These are phyloP conservation scores for Ascocoryne sarcoides DNA, from an alignment of 2,329 filamentous ascomycete genomes.

Conservation along the genomic window DNA sequence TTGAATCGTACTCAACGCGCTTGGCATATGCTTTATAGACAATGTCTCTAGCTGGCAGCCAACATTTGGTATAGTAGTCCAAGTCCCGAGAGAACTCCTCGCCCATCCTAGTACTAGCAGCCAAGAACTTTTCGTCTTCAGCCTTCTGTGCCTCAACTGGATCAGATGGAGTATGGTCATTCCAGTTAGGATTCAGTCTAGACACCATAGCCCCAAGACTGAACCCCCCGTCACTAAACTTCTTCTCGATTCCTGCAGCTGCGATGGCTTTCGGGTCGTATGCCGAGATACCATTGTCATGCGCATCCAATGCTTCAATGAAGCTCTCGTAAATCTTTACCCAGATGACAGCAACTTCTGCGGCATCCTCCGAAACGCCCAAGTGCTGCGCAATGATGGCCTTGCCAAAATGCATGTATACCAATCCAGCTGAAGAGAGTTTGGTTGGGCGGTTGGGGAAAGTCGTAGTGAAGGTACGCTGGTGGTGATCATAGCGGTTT, in stretches of 20 bases:
- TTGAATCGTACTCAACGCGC: slow-evolving; percentile 57
- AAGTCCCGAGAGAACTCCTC: slow-evolving; percentile 80
- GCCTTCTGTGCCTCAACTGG: slow-evolving; percentile 54
- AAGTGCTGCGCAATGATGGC: slow-evolving; percentile 67
- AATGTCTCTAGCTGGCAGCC: slow-evolving; percentile 78
- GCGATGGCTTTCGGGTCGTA: slow-evolving; percentile 66
- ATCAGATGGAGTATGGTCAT: slow-evolving; percentile 50
- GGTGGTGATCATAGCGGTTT: slow-evolving; percentile 94
- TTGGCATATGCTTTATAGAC: slow-evolving; percentile 68
- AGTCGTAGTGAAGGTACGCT: slow-evolving; percentile 77
- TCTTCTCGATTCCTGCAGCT: slow-evolving; percentile 67
- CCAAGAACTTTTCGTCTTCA: slow-evolving; percentile 73
- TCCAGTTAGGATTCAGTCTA: slow-evolving; percentile 73
- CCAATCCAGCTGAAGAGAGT: slow-evolving; percentile 85
- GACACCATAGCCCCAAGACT: slow-evolving; percentile 75
- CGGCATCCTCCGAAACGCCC: slow-evolving; percentile 48
- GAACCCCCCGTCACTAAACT: slow-evolving; percentile 76
- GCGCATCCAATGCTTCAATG: slow-evolving; percentile 90
- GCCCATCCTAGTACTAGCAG: slow-evolving; percentile 75
- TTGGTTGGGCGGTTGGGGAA: slow-evolving; percentile 82
- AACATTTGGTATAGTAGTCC: slow-evolving; percentile 63
- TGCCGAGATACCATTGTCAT: slow-evolving; percentile 87
- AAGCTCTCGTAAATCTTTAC: slow-evolving; percentile 88
- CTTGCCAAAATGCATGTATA: slow-evolving; percentile 92
- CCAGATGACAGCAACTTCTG: slow-evolving; percentile 68